Percentiles rank a stretch among this genome's conserved stretches.
These are phyloP conservation scores for Podospora comata DNA, from an alignment of 495 filamentous ascomycete species.

Conservation along the genomic window DNA sequence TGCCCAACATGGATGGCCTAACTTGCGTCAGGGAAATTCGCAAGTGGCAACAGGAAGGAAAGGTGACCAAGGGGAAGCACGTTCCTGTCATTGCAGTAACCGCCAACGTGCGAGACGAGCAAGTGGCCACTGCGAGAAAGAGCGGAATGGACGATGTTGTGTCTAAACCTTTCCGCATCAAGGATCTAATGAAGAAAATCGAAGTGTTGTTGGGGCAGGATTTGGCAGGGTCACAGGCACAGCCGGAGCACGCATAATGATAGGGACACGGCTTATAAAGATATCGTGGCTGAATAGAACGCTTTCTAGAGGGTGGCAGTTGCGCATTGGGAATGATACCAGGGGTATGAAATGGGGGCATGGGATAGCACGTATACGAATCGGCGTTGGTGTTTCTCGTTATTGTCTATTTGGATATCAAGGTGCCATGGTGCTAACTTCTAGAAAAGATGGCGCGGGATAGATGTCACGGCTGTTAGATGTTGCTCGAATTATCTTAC, in stretches of 20 bases:
- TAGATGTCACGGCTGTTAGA: background rate
- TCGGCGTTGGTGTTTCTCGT: background rate
- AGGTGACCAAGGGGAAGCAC: conserved; percentile 36
- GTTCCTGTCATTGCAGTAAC: conserved; percentile 70
- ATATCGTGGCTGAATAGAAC: background rate
- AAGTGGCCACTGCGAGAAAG: conserved; percentile 56
- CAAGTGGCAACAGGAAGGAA: conserved; percentile 48
- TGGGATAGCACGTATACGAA: background rate
- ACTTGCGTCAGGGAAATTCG: conserved; percentile 61
- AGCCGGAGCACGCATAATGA: background rate
- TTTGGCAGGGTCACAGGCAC: background rate
- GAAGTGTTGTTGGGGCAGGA: conserved; percentile 21
- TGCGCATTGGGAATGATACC: background rate
- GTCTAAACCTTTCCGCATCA: conserved; percentile 68
- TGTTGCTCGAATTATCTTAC: no score
- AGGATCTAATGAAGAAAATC: conserved; percentile 64
- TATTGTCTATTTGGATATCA: background rate
- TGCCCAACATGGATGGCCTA: conserved; percentile 78
- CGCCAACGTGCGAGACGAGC: conserved; percentile 65
- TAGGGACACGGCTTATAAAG: background rate
- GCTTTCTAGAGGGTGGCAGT: background rate
- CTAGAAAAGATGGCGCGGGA: background rate
- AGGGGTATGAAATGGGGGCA: background rate
- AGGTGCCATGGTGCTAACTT: background rate
- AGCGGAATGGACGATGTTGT: conserved; percentile 75